A percentile compares a stretch with the other conserved stretches of the same genome.
Evolutionary conservation across 2,329 filamentous ascomycete species (phyloP).

Genomic region (Penicillium paneum): DNA sequence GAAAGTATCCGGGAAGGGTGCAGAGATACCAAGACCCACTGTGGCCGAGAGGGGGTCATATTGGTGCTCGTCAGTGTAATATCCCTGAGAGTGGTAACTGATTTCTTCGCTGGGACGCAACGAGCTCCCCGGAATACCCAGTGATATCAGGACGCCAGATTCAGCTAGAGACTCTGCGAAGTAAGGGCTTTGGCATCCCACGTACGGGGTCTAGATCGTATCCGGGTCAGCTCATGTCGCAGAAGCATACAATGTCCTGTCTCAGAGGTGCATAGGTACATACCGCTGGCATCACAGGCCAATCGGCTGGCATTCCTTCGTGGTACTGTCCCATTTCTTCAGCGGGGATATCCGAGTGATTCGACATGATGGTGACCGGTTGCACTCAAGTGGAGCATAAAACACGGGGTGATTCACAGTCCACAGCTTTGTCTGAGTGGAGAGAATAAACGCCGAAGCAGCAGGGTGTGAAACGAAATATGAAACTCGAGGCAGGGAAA

Average conservation of each 20-base stretch:
- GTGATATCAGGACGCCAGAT: conserved; percentile 36
- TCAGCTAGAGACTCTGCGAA: conserved; percentile 31
- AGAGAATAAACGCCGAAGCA: conserved; percentile 18
- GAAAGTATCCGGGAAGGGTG: conserved; percentile 32
- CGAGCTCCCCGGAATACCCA: conserved; percentile 39
- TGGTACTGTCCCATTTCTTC: conserved; percentile 32
- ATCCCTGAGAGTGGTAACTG: conserved; percentile 35
- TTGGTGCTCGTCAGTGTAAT: conserved; percentile 30
- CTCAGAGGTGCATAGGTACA: conserved; percentile 9
- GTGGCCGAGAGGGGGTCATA: conserved; percentile 29
- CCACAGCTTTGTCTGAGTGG: conserved; percentile 17
- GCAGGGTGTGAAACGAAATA: conserved; percentile 26
- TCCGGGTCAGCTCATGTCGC: conserved; percentile 11
- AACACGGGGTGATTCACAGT: conserved; percentile 11
- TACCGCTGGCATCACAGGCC: conserved; percentile 34
- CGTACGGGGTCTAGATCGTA: conserved; percentile 23
- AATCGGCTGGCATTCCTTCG: conserved; percentile 25
- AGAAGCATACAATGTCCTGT: not conserved
- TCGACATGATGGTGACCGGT: conserved; percentile 28
- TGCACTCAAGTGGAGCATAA: conserved; percentile 27
- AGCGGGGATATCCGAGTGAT: conserved; percentile 20
- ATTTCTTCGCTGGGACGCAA: conserved; percentile 37
- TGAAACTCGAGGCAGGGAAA: conserved; percentile 16
- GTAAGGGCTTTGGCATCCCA: conserved; percentile 31
- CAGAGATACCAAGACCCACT: conserved; percentile 41